Conservation (phyloP, 805 yeast species). For the Wickerhamiella kazuoi region DNA sequence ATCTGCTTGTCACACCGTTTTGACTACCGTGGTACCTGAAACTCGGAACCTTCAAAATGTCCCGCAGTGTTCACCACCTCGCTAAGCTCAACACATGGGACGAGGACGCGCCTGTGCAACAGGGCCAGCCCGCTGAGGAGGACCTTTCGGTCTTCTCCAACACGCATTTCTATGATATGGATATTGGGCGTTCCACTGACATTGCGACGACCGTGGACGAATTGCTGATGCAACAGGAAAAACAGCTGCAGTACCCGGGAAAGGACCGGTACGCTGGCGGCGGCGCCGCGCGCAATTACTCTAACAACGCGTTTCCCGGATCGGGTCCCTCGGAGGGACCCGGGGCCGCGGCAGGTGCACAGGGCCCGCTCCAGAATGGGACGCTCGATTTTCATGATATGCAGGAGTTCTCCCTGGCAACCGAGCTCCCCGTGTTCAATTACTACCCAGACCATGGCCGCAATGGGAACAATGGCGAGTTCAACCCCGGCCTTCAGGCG, state of each 20-base stretch:
- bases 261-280: conserved; percentile 5
- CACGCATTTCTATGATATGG: conserved; percentile 29
- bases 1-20: no score
- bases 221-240: conserved; percentile 25
- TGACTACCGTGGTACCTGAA: no score
- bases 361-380: neutral
- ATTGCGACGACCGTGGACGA: conserved; percentile 25
- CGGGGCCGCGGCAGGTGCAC: neutral
- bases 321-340: neutral
- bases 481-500: conserved; percentile 2
- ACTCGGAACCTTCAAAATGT: neutral
- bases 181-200: conserved; percentile 27
- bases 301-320: neutral
- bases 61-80: conserved; percentile 7
- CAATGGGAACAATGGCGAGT: neutral
- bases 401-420: conserved; percentile 20
- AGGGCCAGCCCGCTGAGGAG: conserved; percentile 15
- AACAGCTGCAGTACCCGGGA: conserved; percentile 20
- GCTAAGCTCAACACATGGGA: conserved; percentile 11
- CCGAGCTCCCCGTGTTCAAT: conserved; percentile 16
- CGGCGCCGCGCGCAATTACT: neutral
- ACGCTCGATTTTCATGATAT: conserved; percentile 15
- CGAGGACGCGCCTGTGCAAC: conserved; percentile 1
- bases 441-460: conserved; percentile 1
- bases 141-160: conserved; percentile 26